Evolutionary conservation across 768 basidiomycete genomes (phyloP), one percentile per base, ranked within the genome.

Genomic region (Trametes meyenii): DNA sequence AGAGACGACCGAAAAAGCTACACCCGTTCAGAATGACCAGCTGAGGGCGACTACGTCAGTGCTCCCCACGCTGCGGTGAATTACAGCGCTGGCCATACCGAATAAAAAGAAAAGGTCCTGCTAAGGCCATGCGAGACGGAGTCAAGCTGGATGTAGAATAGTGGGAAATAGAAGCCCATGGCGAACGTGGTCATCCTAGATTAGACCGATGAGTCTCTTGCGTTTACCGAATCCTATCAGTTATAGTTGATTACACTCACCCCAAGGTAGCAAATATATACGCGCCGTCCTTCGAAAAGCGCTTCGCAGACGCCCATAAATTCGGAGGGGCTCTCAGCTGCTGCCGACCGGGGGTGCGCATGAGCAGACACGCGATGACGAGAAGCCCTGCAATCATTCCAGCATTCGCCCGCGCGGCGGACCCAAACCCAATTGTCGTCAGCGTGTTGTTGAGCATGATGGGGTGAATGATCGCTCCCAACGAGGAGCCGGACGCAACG

Each of bases 401-500:
- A n/a, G 65, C 71, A 35, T 71, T 72, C 3, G 71, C 63, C 12
- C 72, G 69, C 39, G 70, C 66, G 10, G 70, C 63, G 64, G 61
- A 66, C 7, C 63, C 69, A 49, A 72, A 73, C 43, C 72, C 72
- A 38, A 73, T 57, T 45, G 63, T 55, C 46, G 70, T 58, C 1
- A 69, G 66, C 36, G 61, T 62, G 58, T 66, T 65, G 61, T 71
- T 73, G 21, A 74, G 69, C 64, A 75, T 65, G 55, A 67, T 63
- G 0, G 74, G 73, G 51, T 69, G 72, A n/a, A 75, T 58, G 26
- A 72, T 50, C 53, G 66, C 61, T 54, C 69, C 68, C 39, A 74
- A 24, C 48, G 63, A 63, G 33, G 69, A 71, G 38, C 82, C 81
- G 38, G 75, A 74, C 0, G 77, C 70, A 23, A 75, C 75, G 44